Conservation (phyloP, 2,329 filamentous ascomycete species). For the Periglandula ipomoeae region DNA sequence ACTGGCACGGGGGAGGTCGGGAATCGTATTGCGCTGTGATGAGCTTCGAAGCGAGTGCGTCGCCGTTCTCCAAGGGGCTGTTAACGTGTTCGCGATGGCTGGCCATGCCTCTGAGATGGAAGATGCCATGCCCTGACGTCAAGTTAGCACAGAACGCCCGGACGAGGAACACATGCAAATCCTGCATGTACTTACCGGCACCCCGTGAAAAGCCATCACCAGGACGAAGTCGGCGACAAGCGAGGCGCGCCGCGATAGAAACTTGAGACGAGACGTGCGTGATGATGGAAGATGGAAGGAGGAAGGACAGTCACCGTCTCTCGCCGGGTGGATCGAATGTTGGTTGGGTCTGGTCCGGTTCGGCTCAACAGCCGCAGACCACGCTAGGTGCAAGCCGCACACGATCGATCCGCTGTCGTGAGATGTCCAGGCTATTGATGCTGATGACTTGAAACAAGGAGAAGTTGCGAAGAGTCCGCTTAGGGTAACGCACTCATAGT, state of each 20-base stretch:
- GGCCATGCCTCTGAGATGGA: conserved; percentile 36
- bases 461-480: background rate
- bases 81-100: conserved; percentile 32
- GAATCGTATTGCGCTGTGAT: conserved; percentile 4
- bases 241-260: background rate
- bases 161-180: background rate
- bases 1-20: conserved; percentile 1
- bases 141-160: conserved; percentile 11
- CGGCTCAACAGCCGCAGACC: conserved; percentile 15
- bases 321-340: background rate
- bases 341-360: background rate
- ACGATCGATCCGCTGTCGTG: background rate
- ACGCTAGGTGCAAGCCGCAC: background rate
- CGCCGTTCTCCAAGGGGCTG: conserved; percentile 22
- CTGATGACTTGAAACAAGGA: background rate
- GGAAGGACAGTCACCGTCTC: background rate
- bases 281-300: background rate
- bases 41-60: conserved; percentile 7
- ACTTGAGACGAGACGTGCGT: background rate
- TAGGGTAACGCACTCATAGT: conserved; percentile 13
- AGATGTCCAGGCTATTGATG: no score
- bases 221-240: background rate
- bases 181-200: conserved; percentile 21
- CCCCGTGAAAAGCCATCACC: conserved; percentile 20
- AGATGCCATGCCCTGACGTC: conserved; percentile 29